Base-by-base conservation (phyloP, 208 protist genomes). In the Porcisia hertigi region DNA sequence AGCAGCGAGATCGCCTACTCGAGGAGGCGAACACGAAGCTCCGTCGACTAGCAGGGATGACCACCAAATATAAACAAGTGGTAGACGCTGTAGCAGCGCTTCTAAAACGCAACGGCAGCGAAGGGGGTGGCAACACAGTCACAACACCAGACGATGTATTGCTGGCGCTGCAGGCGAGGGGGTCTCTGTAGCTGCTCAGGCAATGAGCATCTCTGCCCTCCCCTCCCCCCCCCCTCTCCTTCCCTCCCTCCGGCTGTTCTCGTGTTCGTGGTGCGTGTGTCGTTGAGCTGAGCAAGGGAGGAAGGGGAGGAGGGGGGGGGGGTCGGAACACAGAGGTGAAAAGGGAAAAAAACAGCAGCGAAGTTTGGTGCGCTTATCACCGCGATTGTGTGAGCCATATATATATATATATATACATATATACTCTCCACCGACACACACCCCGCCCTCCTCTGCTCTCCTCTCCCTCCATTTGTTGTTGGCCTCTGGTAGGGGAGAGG, bases 21-120 rank as follows among this genome's bases (percentile, higher is more conserved):
- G 84, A 92, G 71, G 81, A 88, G 78, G 83, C 87, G 39, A 83
- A 91, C 23, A 72, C 67, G 41, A 86, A 88, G 53, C 66, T 94
- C 47, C 85, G 83, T n/a, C 78, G 80, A 6, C 76, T 94, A 34
- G 90, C 83, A 25, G 85, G 83, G 18, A 88, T 91, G 76, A 83
- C 87, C 57, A 83, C 71, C 25, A 86, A 83, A 63, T 83, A 83
- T 55, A 83, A 83, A 54, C 67, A 83, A 69, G 74, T 83, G 45
- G 69, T 81, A 53, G 77, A 83, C 75, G n/a, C 60, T n/a, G 71
- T 81, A 39, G 66, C 62, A 2, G 71, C 59, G 57, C 53, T 83
- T 62, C 59, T 81, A 47, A 65, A 57, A 59, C 71, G 66, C 12
- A 36, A 55, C 66, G 41, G 55, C 57, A n/a, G 55, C 41, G 62